Evolutionary conservation across 768 basidiomycete genomes (phyloP), one percentile per base, ranked within the genome.

Genomic region (Boletus reticuloceps): DNA sequence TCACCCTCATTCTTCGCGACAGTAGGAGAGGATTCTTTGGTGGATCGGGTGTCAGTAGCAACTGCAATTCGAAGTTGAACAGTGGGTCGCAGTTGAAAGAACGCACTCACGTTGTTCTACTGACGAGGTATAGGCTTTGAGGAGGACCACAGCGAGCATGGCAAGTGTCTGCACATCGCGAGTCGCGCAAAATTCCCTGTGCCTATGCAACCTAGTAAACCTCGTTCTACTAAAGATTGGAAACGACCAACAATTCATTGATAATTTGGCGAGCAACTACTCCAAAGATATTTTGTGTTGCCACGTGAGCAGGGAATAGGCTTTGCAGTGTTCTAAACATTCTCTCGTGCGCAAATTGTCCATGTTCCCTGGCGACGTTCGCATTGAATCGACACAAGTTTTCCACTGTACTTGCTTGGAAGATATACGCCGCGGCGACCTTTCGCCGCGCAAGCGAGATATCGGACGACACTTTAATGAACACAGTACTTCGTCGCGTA

Each of bases 121-220:
- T 11, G 59, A 47, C 6, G 50, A 56, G 13, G 50, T 6, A 13
- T 60, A 56, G 50, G 66, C 78, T 63, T 86, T 85, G 4, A 92
- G 74, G 3, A 92, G 71, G 17, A 91, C 69, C 46, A 82, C 74
- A 0, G 89, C 77, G 5, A 91, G 56, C 82, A 94, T 91, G 0
- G 88, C 89, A 16, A 94, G 75, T 84, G 91, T 85, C 63, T 93
- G 90, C 2, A 92, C 68, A 62, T 94, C 89, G 63, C 82, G 89
- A 34, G 73, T 75, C 8, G 58, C 61, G 14, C 73, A 68, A 31
- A 81, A 71, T 53, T 81, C 75, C 5, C 59, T 54, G 36, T 82
- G 76, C 58, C 83, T 84, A 43, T 17, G 25, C 7, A 54, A 36
- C 29, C 54, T 4, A 19, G 50, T 57, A 9, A 58, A 57, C 20